Evolutionary conservation across 495 filamentous ascomycete species (phyloP).

Genomic region (Penicillium daleae): DNA sequence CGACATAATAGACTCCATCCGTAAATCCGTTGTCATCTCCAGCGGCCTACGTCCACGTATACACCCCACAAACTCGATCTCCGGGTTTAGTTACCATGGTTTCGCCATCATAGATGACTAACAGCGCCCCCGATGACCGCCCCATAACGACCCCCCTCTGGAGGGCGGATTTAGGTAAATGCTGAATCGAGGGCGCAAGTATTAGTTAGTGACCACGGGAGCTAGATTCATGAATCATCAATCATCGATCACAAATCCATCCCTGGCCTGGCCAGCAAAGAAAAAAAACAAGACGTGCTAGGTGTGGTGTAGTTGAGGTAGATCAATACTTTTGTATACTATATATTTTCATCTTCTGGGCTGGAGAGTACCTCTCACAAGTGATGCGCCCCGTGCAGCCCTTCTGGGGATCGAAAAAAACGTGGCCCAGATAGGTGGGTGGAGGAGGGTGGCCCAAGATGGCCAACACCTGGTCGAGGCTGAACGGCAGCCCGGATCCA

Average conservation of each 20-base stretch:
- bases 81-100: neutral
- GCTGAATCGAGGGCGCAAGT: neutral
- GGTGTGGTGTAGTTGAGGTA: neutral
- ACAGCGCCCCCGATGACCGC: neutral
- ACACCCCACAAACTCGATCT: neutral
- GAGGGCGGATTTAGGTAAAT: constrained; percentile 1
- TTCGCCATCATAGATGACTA: neutral
- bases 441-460: neutral
- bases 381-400: constrained; percentile 7
- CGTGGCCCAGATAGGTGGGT: constrained; percentile 26
- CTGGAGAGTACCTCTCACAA: neutral
- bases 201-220: neutral
- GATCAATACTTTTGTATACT: constrained; percentile 2
- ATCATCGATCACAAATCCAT: constrained; percentile 1
- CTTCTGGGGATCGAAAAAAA: constrained; percentile 16
- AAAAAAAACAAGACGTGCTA: neutral
- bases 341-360: neutral
- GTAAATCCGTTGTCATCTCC: too few species aligned
- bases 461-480: constrained; percentile 19
- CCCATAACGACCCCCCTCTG: neutral
- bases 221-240: neutral
- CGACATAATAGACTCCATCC: neutral
- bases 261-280: neutral
- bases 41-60: too few species aligned
- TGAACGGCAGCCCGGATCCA: constrained; percentile 21